A percentile compares a stretch with the other conserved stretches of the same genome.
Evolutionary conservation across 2,329 filamentous ascomycete genomes (phyloP).

Genomic region (Phialocephala subalpina): DNA sequence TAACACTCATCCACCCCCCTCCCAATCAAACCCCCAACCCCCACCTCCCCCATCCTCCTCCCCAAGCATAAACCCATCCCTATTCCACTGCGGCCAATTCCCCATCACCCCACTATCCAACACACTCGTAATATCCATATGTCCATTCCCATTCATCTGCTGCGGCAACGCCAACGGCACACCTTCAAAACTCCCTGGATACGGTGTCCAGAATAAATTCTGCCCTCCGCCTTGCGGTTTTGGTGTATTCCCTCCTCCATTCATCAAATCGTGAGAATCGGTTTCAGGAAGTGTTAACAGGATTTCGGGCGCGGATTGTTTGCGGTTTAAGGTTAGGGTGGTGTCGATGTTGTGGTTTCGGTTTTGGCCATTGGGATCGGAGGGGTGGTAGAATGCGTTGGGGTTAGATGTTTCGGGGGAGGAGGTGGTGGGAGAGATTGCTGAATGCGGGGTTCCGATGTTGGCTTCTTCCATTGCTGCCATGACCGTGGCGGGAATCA

Average conservation of each 20-base stretch:
- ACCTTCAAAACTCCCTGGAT: slow-evolving; percentile 25
- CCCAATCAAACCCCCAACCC: background rate
- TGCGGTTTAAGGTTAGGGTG: background rate
- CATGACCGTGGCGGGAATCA: slow-evolving; percentile 2
- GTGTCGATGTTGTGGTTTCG: background rate
- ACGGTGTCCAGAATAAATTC: slow-evolving; percentile 33
- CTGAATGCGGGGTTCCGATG: slow-evolving; percentile 8
- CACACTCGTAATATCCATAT: slow-evolving; percentile 15
- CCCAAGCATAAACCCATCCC: slow-evolving; percentile 15
- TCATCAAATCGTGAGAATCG: background rate
- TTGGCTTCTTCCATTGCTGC: slow-evolving; percentile 18
- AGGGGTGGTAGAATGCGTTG: background rate
- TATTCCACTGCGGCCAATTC: slow-evolving; percentile 15
- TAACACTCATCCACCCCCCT: background rate
- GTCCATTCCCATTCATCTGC: background rate
- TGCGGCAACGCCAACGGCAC: slow-evolving; percentile 22
- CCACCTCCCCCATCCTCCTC: background rate
- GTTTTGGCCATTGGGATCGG: background rate
- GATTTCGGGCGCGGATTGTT: background rate
- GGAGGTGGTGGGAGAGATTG: background rate
- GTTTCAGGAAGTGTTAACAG: background rate
- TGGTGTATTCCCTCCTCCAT: background rate
- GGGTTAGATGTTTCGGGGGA: background rate
- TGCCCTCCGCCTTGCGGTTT: background rate
- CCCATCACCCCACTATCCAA: slow-evolving; percentile 8